These are phyloP conservation scores for Starmerella tilneyi DNA, from an alignment of 805 yeast genomes.

Conservation along the genomic window DNA sequence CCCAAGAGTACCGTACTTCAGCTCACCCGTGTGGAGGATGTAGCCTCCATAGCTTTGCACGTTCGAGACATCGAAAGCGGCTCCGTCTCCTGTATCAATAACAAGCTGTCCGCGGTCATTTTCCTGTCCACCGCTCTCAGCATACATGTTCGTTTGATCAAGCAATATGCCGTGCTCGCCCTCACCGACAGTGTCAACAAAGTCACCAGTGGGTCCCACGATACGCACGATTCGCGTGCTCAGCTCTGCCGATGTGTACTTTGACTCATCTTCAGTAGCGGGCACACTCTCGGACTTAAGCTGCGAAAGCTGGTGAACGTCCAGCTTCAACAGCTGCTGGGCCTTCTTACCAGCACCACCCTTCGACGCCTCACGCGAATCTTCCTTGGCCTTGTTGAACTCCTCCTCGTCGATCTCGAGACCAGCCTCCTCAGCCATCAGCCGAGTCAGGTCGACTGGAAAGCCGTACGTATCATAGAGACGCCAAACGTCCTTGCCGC, in stretches of 20 bases:
- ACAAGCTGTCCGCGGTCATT: conserved; percentile 88
- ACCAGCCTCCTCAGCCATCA: conserved; percentile 98
- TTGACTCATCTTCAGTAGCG: conserved; percentile 72
- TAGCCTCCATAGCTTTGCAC: conserved; percentile 91
- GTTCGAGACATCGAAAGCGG: conserved; percentile 83
- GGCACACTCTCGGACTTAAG: conserved; percentile 53
- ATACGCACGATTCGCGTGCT: conserved; percentile 62
- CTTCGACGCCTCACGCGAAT: conserved; percentile 90
- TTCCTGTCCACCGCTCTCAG: conserved; percentile 99
- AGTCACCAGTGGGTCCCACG: conserved; percentile 44
- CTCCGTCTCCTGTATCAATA: conserved; percentile 80
- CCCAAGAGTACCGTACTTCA: conserved; percentile 63
- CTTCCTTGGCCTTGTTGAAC: conserved; percentile 81
- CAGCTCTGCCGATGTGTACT: conserved; percentile 56
- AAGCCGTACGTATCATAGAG: conserved; percentile 96
- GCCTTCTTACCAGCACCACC: conserved; percentile 28
- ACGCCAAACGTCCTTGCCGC: conserved; percentile 97
- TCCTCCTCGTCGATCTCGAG: conserved; percentile 84
- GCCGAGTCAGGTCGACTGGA: conserved; percentile 94
- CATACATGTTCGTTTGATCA: conserved; percentile 89
- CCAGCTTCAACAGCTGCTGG: conserved; percentile 62
- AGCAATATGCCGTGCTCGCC: conserved; percentile 68
- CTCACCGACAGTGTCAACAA: conserved; percentile 37
- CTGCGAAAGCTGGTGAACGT: conserved; percentile 78
- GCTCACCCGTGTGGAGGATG: conserved; percentile 84